Conservation (phyloP, 2,329 filamentous ascomycete species). For the Clarireedia paspali region DNA sequence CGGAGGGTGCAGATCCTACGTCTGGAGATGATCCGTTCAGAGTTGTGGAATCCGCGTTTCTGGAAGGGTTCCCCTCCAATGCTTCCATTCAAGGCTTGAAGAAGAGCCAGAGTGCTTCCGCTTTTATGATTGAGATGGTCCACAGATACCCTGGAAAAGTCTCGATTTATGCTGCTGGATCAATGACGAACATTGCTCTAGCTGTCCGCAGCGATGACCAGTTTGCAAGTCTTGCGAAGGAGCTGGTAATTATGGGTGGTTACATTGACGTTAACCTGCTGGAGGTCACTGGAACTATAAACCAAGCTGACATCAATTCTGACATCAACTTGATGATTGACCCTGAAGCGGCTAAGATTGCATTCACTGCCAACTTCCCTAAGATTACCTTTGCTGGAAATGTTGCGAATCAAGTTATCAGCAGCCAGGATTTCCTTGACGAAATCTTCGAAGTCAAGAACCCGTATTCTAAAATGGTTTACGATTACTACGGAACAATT, state of each 20-base stretch:
- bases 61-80: conserved; percentile 40
- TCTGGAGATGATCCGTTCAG: conserved; percentile 35
- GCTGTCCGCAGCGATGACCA: conserved; percentile 38
- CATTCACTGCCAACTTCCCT: conserved; percentile 39
- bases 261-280: conserved; percentile 38
- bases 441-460: conserved; percentile 32
- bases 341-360: conserved; percentile 42
- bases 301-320: conserved; percentile 25
- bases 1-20: conserved; percentile 37
- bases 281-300: conserved; percentile 24
- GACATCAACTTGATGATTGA: conserved; percentile 45
- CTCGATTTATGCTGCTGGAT: conserved; percentile 37
- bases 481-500: conserved; percentile 32
- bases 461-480: conserved; percentile 33
- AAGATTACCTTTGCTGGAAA: conserved; percentile 39
- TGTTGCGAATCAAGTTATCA: conserved; percentile 40
- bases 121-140: conserved; percentile 41
- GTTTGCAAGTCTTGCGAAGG: conserved; percentile 39
- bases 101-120: conserved; percentile 31
- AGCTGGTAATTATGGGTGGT: conserved; percentile 43
- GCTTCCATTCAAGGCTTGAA: conserved; percentile 28
- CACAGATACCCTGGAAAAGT: conserved; percentile 42
- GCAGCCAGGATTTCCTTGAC: conserved; percentile 33
- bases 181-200: conserved; percentile 42
- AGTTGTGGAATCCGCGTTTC: conserved; percentile 35